Conservation (phyloP, 2,329 filamentous ascomycete genomes). For the Paracoccidioides lutzii region DNA sequence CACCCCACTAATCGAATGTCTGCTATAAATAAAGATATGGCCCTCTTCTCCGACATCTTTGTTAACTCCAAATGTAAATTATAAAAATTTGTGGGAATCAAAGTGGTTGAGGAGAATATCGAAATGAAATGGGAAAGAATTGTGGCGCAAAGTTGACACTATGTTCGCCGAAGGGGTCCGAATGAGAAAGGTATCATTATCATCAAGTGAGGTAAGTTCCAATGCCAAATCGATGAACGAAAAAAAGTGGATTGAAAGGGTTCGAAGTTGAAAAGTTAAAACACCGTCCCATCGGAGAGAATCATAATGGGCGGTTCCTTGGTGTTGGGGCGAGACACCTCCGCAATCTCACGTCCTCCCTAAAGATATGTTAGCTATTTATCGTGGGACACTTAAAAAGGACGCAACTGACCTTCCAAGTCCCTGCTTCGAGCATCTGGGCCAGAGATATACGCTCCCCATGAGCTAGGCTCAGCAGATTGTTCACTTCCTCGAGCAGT, state of each 20-base stretch:
- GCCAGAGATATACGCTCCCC: constrained; percentile 60
- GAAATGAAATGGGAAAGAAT: background rate
- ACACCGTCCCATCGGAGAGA: constrained; percentile 89
- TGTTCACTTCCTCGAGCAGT: constrained; percentile 56
- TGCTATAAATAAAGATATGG: background rate
- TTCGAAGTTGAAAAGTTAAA: constrained; percentile 47
- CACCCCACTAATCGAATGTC: background rate
- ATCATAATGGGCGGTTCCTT: constrained; percentile 96
- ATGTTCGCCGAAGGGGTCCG: background rate
- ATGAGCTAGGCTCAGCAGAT: constrained; percentile 53
- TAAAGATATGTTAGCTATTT: constrained; percentile 22
- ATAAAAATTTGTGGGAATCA: constrained; percentile 13
- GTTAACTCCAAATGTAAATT: background rate
- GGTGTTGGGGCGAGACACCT: constrained; percentile 88
- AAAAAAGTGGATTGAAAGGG: constrained; percentile 1
- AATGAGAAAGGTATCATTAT: constrained; percentile 1
- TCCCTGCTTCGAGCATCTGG: constrained; percentile 88
- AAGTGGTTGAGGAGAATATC: constrained; percentile 2
- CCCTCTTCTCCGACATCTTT: background rate
- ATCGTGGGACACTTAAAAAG: background rate
- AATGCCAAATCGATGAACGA: background rate
- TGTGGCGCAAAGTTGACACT: background rate
- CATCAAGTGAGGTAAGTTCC: background rate
- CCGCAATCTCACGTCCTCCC: constrained; percentile 91
- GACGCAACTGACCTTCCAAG: constrained; percentile 69